phyloP scores from a whole-genome alignment of 176 grass and related monocot species.

The Pontederia crassipes region DNA sequence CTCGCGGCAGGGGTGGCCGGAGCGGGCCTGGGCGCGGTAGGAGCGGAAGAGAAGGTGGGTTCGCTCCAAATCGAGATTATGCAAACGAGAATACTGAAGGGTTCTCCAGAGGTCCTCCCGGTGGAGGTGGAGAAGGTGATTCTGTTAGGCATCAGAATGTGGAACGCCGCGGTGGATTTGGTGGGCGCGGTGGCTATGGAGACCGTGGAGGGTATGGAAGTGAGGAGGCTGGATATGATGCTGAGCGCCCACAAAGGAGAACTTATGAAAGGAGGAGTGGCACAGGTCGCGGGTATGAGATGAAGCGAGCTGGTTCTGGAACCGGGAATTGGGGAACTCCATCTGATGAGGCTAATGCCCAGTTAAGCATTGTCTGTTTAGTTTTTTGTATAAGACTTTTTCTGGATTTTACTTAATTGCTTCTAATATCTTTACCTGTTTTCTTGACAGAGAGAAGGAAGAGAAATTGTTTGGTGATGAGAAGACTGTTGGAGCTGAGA shows the following conservation, averaged over 20 bases:
- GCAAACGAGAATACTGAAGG: conserved; percentile 33
- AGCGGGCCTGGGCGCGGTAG: conserved; percentile 43
- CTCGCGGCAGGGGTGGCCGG: conserved; percentile 55
- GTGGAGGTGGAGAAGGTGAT: conserved; percentile 29
- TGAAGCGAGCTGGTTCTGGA: conserved; percentile 65
- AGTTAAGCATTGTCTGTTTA: conserved; percentile 31
- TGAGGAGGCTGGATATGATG: conserved; percentile 38
- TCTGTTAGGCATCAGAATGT: conserved; percentile 19
- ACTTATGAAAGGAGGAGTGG: conserved; percentile 69
- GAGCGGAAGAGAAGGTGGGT: conserved; percentile 40
- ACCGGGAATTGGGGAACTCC: conserved; percentile 71
- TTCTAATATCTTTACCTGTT: conserved; percentile 6
- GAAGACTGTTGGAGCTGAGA: conserved; percentile 26
- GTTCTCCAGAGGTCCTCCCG: conserved; percentile 39
- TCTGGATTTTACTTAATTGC: neutral
- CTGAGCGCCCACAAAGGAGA: conserved; percentile 45
- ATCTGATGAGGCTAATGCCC: conserved; percentile 43
- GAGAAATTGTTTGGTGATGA: conserved; percentile 38
- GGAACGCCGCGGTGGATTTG: conserved; percentile 36
- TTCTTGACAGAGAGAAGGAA: conserved; percentile 42
- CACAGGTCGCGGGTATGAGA: conserved; percentile 54
- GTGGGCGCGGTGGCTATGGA: conserved; percentile 13
- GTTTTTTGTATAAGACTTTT: neutral
- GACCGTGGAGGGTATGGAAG: conserved; percentile 49
- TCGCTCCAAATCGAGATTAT: conserved; percentile 41